These are phyloP conservation scores for Lachnellula arida DNA, from an alignment of 2,329 filamentous ascomycete species.

Conservation along the genomic window DNA sequence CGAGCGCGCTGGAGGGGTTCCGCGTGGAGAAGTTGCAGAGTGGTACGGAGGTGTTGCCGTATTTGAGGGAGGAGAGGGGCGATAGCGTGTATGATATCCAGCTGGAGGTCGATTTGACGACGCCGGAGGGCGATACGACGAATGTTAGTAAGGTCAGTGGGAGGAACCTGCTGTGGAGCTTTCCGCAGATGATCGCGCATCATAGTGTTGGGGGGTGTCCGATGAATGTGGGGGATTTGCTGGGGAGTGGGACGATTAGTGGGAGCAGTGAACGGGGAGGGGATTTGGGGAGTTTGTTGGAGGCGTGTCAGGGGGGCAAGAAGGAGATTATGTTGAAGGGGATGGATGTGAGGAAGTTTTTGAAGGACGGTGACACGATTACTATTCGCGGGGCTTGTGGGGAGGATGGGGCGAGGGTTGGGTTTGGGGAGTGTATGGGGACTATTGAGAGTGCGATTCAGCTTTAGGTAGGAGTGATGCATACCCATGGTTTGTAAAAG, in stretches of 20 bases:
- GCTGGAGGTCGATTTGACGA: constrained; percentile 60
- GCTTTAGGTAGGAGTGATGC: background rate
- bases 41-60: constrained; percentile 51
- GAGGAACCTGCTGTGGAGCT: constrained; percentile 72
- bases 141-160: constrained; percentile 58
- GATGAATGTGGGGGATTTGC: constrained; percentile 66
- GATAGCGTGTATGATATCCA: constrained; percentile 64
- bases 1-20: constrained; percentile 71
- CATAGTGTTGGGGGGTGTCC: constrained; percentile 73
- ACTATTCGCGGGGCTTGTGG: constrained; percentile 63
- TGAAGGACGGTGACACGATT: constrained; percentile 70
- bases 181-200: constrained; percentile 78
- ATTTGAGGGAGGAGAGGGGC: constrained; percentile 56
- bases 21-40: constrained; percentile 50
- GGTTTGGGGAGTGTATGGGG: constrained; percentile 70
- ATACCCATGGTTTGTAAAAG: background rate
- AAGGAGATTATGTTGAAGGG: constrained; percentile 54
- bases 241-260: constrained; percentile 76
- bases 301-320: constrained; percentile 69
- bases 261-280: constrained; percentile 45
- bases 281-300: constrained; percentile 64
- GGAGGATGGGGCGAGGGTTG: constrained; percentile 61
- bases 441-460: constrained; percentile 41
- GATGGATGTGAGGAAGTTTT: constrained; percentile 64
- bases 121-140: constrained; percentile 45